Conservation (phyloP, 495 filamentous ascomycete genomes). For the Trichoderma gamsii region DNA sequence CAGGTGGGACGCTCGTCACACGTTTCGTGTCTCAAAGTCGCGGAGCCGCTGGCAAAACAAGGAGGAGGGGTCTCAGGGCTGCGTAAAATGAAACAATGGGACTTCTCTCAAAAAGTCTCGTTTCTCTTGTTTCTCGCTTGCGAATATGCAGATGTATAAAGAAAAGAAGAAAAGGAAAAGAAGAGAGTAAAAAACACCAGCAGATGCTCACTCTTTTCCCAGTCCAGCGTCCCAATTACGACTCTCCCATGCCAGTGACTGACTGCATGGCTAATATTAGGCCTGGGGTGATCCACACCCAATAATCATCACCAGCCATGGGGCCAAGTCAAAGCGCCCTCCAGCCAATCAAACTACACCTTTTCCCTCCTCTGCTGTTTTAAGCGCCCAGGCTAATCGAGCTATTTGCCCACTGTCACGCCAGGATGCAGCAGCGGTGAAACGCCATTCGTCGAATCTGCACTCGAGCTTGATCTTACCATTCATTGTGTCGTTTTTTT, state of each 20-base stretch:
- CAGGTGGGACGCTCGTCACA: slow-evolving; percentile 11
- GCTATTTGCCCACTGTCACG: not conserved
- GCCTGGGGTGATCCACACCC: not conserved
- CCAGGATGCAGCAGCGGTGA: slow-evolving; percentile 7
- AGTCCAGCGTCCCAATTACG: not conserved
- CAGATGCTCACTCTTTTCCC: not conserved
- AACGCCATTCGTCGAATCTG: not conserved
- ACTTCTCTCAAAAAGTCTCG: not conserved
- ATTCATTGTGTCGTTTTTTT: not conserved
- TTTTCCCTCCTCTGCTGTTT: not conserved
- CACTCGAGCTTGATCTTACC: not conserved
- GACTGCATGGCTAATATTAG: not conserved
- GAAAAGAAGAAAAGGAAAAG: not conserved
- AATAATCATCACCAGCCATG: not conserved
- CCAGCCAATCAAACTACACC: slow-evolving; percentile 5
- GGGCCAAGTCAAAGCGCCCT: not conserved
- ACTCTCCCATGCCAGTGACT: not conserved
- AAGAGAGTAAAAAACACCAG: not conserved
- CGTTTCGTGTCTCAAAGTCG: not conserved
- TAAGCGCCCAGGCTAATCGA: slow-evolving; percentile 12
- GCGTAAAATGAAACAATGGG: not conserved
- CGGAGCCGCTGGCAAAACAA: not conserved
- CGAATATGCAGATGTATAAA: not conserved
- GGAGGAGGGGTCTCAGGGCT: too few relatives aligned
- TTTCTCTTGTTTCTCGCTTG: not conserved